Base-by-base conservation (phyloP, 805 yeast genomes). In the Blastobotrys parvus region DNA sequence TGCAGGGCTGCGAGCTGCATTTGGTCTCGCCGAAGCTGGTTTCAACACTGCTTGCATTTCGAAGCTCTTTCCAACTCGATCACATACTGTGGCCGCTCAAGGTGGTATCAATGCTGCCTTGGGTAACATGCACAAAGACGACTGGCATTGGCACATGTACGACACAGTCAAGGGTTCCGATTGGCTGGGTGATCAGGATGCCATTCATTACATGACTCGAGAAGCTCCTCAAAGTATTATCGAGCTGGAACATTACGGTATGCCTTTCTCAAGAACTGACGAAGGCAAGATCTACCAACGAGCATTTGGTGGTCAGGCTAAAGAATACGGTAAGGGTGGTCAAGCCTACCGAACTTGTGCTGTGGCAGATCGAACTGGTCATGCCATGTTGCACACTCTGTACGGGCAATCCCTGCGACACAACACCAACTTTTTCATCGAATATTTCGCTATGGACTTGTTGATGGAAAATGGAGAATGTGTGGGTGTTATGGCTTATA, bases 91-190 rank as follows among this genome's bases (percentile, higher is more conserved):
- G 41, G 97, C 97, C 45, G 98, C 98, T 41, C 98, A 90, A 70
- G 98, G 98, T 70, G 98, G 98, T 72, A 92, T 90, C 69, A 90
- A 90, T 61, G 98, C 97, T 54, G 98, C 98, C 23, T 75, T 90
- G 53, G 98, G 97, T 56, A 90, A 90, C 75, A 90, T 90, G 95
- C 97, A 92, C 72, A 74, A 77, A 55, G 98, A 90, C 67, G 89
- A 89, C 72, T 90, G 98, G 98, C 94, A 86, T 68, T 92, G 97
- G 97, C 98, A 90, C 68, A 89, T 90, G 97, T 90, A 92, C 69
- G 98, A 90, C 64, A 90, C 98, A 58, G 97, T 90, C 57, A 90
- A 90, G 71, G 98, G 98, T 52, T 88, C 97, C 7, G 98, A 90
- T 70, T 90, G 98, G 98, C 78, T 90, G 51, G 98, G 98, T 61